Percentiles rank a stretch among this genome's conserved stretches.
Conservation (phyloP, 345 rosid species). For the Atalantia buxifolia region DNA sequence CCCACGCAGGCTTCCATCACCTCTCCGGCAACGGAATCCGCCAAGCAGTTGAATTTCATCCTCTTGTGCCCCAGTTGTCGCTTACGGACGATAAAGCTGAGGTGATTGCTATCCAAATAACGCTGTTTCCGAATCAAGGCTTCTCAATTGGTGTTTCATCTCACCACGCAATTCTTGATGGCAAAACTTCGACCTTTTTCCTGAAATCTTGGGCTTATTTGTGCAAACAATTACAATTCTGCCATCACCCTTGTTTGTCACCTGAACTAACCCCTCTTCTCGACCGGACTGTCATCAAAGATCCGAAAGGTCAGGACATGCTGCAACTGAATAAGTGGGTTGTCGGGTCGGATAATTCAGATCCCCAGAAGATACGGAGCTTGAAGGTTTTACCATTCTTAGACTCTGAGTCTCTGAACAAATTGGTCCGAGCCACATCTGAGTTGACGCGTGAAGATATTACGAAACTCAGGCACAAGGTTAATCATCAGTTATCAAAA, state of each 20-base stretch:
- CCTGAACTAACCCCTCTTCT: conserved; percentile 13
- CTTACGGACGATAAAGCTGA: neutral
- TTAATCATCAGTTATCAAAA: neutral
- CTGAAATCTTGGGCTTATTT: conserved; percentile 19
- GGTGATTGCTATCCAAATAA: conserved; percentile 6
- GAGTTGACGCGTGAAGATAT: conserved; percentile 9
- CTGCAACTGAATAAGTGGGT: neutral
- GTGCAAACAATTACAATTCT: neutral
- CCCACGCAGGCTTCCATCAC: neutral
- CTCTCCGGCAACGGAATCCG: conserved; percentile 20
- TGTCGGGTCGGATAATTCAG: neutral
- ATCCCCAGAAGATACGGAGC: conserved; percentile 2
- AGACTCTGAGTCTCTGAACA: neutral
- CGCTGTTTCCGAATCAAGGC: conserved; percentile 17
- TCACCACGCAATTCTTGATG: no score
- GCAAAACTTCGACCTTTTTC: neutral
- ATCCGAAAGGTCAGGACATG: neutral
- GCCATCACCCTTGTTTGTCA: neutral
- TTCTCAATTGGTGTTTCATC: neutral
- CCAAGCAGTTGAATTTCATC: conserved; percentile 25
- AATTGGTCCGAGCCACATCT: conserved; percentile 16
- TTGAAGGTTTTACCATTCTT: neutral
- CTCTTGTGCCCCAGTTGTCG: conserved; percentile 30
- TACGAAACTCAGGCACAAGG: neutral
- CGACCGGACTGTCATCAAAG: no score